Evolutionary conservation across 179 eudicot genomes (phyloP).

Genomic region (Drosera spatulata): DNA sequence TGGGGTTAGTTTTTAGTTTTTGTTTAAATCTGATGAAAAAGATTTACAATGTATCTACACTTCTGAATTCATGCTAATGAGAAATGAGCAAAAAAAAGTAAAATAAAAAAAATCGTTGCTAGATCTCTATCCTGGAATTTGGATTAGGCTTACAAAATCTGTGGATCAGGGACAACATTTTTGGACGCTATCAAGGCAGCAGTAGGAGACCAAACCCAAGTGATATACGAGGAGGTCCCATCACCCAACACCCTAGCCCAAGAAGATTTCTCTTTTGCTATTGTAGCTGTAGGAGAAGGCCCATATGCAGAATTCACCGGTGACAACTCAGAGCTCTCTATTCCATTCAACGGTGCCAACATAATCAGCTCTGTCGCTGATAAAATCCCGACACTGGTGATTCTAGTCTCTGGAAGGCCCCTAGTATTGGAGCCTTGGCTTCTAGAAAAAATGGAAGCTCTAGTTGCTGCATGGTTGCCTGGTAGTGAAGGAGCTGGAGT

Average conservation of each 20-base stretch:
- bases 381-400: constrained; percentile 49
- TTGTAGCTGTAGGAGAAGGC: constrained; percentile 66
- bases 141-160: background rate
- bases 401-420: constrained; percentile 70
- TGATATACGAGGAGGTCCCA: constrained; percentile 44
- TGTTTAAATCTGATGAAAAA: too few species aligned
- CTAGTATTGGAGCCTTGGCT: constrained; percentile 50
- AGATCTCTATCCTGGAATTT: background rate
- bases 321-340: constrained; percentile 45
- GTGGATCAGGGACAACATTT: constrained; percentile 54
- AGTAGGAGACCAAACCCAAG: constrained; percentile 40
- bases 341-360: constrained; percentile 51
- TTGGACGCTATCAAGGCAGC: constrained; percentile 54
- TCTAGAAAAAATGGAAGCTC: constrained; percentile 50
- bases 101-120: background rate
- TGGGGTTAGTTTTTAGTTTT: too few species aligned
- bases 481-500: constrained; percentile 74
- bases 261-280: constrained; percentile 45
- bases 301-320: constrained; percentile 70
- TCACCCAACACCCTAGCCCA: constrained; percentile 34
- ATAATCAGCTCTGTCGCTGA: constrained; percentile 40
- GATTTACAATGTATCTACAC: too few species aligned
- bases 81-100: too few species aligned
- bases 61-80: too few species aligned
- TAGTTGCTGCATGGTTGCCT: constrained; percentile 81